Percentiles rank a stretch among this genome's conserved stretches.
Conservation (phyloP, 1,139 yeast genomes). For the Diutina mesorugosa region DNA sequence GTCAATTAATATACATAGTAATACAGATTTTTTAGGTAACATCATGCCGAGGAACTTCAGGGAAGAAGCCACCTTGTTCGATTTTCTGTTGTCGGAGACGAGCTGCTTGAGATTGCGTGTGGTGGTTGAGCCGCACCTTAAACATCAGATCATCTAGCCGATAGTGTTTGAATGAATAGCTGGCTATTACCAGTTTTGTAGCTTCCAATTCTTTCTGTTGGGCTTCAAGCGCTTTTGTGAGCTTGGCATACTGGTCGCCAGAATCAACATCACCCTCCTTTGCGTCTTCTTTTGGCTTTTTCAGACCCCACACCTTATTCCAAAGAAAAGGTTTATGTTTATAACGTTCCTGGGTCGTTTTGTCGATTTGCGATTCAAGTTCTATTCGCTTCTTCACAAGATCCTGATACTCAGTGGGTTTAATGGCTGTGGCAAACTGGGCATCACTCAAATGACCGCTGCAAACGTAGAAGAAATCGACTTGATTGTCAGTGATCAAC, state of each 20-base stretch:
- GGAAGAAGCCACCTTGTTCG: conserved; percentile 35
- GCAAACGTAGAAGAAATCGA: conserved; percentile 53
- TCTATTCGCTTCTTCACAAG: conserved; percentile 25
- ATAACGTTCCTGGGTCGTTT: conserved; percentile 15
- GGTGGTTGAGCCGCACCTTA: conserved; percentile 33
- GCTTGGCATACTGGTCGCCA: conserved; percentile 4
- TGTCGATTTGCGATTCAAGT: conserved; percentile 24
- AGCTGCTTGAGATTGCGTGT: conserved; percentile 23
- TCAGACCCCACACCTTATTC: conserved; percentile 12
- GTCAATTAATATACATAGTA: conserved; percentile 25
- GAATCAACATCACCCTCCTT: conserved; percentile 3
- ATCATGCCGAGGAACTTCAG: conserved; percentile 32
- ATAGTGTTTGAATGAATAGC: conserved; percentile 31
- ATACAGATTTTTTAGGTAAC: background rate
- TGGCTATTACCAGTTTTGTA: conserved; percentile 7
- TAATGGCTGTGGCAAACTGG: conserved; percentile 45
- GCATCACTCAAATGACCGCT: conserved; percentile 48
- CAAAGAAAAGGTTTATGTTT: conserved; percentile 21
- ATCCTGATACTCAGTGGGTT: conserved; percentile 32
- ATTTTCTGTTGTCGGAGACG: conserved; percentile 28
- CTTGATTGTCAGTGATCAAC: conserved; percentile 43
- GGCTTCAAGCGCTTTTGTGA: conserved; percentile 3
- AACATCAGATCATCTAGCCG: conserved; percentile 40
- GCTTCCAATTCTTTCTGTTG: conserved; percentile 6
- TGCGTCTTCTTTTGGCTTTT: conserved; percentile 7